phyloP scores from a whole-genome alignment of 768 basidiomycete genomes.

The Trametes maxima region DNA sequence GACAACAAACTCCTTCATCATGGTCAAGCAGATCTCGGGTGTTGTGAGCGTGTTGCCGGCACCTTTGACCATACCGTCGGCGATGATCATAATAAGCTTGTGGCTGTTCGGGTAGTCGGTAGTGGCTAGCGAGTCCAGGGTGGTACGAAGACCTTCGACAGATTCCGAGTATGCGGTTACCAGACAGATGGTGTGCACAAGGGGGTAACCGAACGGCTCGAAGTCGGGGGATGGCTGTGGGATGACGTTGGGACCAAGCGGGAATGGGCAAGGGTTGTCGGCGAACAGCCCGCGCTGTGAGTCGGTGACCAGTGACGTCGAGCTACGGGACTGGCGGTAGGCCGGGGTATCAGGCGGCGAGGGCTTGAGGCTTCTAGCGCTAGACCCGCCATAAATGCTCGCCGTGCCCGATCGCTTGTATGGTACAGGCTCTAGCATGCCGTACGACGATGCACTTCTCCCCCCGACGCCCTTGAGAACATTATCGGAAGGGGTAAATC shows the following conservation, averaged over 20 bases:
- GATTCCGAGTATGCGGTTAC: conserved; percentile 99
- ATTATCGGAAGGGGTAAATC: conserved; percentile 76
- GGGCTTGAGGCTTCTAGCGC: conserved; percentile 46
- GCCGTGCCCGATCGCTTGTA: conserved; percentile 58
- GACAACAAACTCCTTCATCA: conserved; percentile 97
- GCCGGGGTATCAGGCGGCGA: conserved; percentile 75
- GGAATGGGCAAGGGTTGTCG: conserved; percentile 89
- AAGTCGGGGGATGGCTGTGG: conserved; percentile 90
- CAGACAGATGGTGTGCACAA: conserved; percentile 91
- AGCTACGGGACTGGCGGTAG: conserved; percentile 77
- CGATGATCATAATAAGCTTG: conserved; percentile 93
- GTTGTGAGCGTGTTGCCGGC: conserved; percentile 87
- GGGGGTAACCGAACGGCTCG: conserved; percentile 95
- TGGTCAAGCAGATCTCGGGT: conserved; percentile 89
- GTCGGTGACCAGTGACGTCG: conserved; percentile 67
- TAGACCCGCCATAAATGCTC: conserved; percentile 32
- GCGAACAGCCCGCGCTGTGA: conserved; percentile 46
- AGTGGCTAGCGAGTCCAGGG: conserved; percentile 96
- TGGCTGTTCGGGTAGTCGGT: conserved; percentile 99
- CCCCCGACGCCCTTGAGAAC: conserved; percentile 49
- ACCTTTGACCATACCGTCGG: conserved; percentile 98
- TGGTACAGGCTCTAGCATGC: conserved; percentile 60
- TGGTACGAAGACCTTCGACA: conserved; percentile 93
- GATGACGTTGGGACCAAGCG: conserved; percentile 79
- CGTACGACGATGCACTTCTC: conserved; percentile 65